Conservation (phyloP, 83 land plant genomes). For the Thuja plicata region DNA sequence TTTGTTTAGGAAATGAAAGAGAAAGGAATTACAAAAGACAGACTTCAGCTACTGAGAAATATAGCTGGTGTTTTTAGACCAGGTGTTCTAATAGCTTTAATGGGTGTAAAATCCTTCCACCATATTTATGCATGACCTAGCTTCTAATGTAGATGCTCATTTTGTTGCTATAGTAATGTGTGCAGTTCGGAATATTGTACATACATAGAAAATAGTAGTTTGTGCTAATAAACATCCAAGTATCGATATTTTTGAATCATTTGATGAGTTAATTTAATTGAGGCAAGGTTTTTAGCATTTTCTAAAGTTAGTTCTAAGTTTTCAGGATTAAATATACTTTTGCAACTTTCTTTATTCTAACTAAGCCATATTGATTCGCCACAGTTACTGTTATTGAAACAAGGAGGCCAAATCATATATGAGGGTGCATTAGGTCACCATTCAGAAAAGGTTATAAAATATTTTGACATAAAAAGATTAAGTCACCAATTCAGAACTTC, state of each 20-base stretch:
- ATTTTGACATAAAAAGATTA: slow-evolving; percentile 38
- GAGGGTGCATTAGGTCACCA: slow-evolving; percentile 50
- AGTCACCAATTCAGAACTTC: background rate
- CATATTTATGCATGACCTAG: slow-evolving; percentile 11
- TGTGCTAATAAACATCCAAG: slow-evolving; percentile 9
- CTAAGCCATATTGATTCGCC: background rate
- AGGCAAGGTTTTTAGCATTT: background rate
- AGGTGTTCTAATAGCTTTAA: background rate
- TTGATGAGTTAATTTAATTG: slow-evolving; percentile 1
- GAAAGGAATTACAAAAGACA: background rate
- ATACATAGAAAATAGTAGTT: background rate
- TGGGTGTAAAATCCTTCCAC: slow-evolving; percentile 2
- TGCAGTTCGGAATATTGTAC: slow-evolving; percentile 4
- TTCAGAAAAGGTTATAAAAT: slow-evolving; percentile 46
- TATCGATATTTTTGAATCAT: slow-evolving; percentile 14
- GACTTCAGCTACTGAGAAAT: background rate
- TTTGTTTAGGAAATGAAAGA: background rate
- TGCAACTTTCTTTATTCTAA: slow-evolving; percentile 1
- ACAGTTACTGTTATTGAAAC: slow-evolving; percentile 56
- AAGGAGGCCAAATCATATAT: slow-evolving; percentile 51
- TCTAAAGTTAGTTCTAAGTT: background rate
- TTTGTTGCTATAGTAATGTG: slow-evolving; percentile 11
- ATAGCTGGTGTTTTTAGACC: background rate
- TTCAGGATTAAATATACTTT: background rate
- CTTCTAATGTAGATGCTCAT: slow-evolving; percentile 10